Evolutionary conservation across 257 asterid genomes (phyloP).

Genomic region (Solanum infundibuliforme): DNA sequence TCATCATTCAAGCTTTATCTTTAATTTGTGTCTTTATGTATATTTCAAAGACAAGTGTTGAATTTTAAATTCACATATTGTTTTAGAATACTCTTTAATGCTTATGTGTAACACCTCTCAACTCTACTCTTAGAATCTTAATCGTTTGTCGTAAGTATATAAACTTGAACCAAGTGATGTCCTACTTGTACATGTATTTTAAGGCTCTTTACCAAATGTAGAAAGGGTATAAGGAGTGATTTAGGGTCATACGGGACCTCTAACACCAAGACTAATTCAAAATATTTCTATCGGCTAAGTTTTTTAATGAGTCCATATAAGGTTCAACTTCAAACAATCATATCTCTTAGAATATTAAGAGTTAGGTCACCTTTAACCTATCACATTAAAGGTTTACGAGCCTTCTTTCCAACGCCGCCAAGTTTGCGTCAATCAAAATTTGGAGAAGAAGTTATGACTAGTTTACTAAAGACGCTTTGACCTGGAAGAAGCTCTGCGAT

Average conservation of each 20-base stretch:
- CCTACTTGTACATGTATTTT: background rate
- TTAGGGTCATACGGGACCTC: too few relatives aligned
- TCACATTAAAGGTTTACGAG: too few relatives aligned
- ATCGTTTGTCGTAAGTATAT: background rate
- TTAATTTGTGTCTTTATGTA: background rate
- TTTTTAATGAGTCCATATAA: background rate
- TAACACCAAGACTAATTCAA: background rate
- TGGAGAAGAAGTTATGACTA: too few relatives aligned
- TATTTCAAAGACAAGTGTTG: background rate
- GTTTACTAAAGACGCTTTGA: too few relatives aligned
- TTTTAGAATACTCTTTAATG: background rate
- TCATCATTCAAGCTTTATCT: background rate
- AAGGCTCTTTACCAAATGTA: background rate
- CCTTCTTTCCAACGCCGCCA: too few relatives aligned
- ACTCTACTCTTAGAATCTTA: background rate
- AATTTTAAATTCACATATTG: background rate
- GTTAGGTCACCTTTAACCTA: background rate
- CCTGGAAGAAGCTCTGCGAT: background rate
- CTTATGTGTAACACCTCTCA: background rate
- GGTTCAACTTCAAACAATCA: background rate
- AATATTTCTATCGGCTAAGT: background rate
- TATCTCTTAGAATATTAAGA: too few relatives aligned
- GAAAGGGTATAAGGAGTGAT: background rate
- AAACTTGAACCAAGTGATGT: background rate
- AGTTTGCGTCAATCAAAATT: too few relatives aligned